phyloP scores from a whole-genome alignment of 164 flowering plant species.

The Nelumbo lutea region DNA sequence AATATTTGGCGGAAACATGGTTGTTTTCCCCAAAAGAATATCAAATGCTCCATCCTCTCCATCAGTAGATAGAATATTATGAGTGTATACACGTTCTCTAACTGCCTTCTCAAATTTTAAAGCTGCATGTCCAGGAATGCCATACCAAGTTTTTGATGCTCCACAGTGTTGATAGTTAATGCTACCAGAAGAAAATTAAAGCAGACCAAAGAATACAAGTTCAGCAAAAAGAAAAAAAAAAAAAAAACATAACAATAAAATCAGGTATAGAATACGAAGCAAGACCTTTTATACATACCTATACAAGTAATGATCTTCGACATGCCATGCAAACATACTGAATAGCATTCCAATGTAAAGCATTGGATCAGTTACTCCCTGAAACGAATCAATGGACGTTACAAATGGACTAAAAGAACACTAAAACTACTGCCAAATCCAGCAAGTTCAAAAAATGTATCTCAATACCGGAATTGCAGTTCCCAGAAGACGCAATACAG shows the following conservation, averaged over 20 bases:
- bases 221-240: not conserved
- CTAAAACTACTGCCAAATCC: not conserved
- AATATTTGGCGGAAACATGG: conserved; percentile 88
- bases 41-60: conserved; percentile 95
- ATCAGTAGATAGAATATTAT: conserved; percentile 60
- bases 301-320: conserved; percentile 96
- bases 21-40: conserved; percentile 89
- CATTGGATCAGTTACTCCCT: conserved; percentile 99
- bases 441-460: not conserved
- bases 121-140: conserved; percentile 92
- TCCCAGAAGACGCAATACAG: conserved; percentile 73
- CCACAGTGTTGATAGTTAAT: conserved; percentile 97
- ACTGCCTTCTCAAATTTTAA: conserved; percentile 80
- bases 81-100: conserved; percentile 67
- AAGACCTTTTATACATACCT: conserved; percentile 39
- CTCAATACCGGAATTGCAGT: conserved; percentile 71
- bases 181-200: conserved; percentile 36
- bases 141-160: conserved; percentile 99
- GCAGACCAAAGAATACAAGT: not conserved
- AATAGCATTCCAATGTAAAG: conserved; percentile 98
- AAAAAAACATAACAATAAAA: not conserved
- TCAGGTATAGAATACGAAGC: not conserved
- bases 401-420: not conserved
- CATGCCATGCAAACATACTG: conserved; percentile 99
- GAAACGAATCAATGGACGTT: conserved; percentile 21